These are phyloP conservation scores for Crithidia brevicula DNA, from an alignment of 208 protist genomes.

Conservation along the genomic window DNA sequence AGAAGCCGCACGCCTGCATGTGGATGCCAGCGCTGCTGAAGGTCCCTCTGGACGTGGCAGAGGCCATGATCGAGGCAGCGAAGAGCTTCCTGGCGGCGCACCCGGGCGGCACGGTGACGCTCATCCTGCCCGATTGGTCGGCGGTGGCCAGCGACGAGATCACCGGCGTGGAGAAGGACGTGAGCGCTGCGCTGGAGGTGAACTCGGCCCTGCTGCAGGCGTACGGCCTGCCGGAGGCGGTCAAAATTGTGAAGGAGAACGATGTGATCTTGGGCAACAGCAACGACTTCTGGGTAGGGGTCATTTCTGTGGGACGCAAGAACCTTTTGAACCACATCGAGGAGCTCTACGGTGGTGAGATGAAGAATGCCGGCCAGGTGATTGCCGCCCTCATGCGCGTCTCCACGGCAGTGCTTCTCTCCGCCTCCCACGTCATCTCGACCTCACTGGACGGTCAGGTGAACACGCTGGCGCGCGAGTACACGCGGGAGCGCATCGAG, in stretches of 20 bases:
- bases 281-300: constrained; percentile 91
- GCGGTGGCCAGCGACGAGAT: constrained; percentile 70
- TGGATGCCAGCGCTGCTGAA: constrained; percentile 76
- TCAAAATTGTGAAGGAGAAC: constrained; percentile 78
- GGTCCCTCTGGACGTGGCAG: constrained; percentile 65
- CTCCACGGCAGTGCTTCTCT: constrained; percentile 53
- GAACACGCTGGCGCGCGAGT: constrained; percentile 50
- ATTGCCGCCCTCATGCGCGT: constrained; percentile 86
- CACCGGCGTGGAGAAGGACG: constrained; percentile 81
- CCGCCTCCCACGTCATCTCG: constrained; percentile 76
- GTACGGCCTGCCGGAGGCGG: constrained; percentile 47
- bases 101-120: constrained; percentile 49
- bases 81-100: constrained; percentile 63
- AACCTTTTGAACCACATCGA: constrained; percentile 76
- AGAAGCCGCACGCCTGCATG: constrained; percentile 59
- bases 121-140: constrained; percentile 87
- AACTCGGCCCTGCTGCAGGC: constrained; percentile 66
- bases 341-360: constrained; percentile 54
- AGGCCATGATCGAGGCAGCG: constrained; percentile 46
- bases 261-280: constrained; percentile 76
- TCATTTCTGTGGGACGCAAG: constrained; percentile 85
- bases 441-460: constrained; percentile 50
- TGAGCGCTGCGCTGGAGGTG: constrained; percentile 74
- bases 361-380: constrained; percentile 84
- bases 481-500: constrained; percentile 53